Conservation (phyloP, 306 rosid genomes). For the Castanospermum australe region DNA sequence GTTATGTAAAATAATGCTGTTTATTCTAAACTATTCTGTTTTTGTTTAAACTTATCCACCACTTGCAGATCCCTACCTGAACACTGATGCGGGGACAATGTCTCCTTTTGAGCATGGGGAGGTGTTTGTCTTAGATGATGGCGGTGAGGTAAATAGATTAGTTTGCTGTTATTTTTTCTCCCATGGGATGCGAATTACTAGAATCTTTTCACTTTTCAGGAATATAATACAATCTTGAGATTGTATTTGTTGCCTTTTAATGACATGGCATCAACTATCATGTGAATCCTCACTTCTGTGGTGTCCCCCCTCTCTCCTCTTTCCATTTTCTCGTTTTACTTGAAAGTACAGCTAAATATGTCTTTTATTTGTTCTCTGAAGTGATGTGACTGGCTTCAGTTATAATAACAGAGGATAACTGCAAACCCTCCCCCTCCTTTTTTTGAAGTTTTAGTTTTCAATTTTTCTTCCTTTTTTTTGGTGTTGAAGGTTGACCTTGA, state of each 20-base stretch:
- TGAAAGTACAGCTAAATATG: background rate
- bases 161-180: no score
- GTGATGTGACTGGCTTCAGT: background rate
- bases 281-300: background rate
- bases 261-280: background rate
- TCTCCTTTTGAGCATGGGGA: conserved; percentile 92
- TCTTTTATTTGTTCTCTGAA: background rate
- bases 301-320: background rate
- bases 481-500: conserved; percentile 83
- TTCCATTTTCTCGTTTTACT: conserved; percentile 15
- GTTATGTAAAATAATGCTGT: background rate
- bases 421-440: background rate
- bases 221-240: background rate
- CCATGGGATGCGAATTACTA: background rate
- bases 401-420: background rate
- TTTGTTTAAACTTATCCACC: conserved; percentile 13
- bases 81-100: conserved; percentile 91
- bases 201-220: background rate
- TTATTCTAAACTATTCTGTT: background rate
- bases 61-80: conserved; percentile 77
- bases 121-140: conserved; percentile 85
- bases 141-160: conserved; percentile 67
- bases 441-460: background rate
- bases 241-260: conserved; percentile 8
- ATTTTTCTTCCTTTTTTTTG: background rate